Percentiles rank a stretch among this genome's conserved stretches.
phyloP scores from a whole-genome alignment of 2,329 filamentous ascomycete species.

The Zasmidium angulare region DNA sequence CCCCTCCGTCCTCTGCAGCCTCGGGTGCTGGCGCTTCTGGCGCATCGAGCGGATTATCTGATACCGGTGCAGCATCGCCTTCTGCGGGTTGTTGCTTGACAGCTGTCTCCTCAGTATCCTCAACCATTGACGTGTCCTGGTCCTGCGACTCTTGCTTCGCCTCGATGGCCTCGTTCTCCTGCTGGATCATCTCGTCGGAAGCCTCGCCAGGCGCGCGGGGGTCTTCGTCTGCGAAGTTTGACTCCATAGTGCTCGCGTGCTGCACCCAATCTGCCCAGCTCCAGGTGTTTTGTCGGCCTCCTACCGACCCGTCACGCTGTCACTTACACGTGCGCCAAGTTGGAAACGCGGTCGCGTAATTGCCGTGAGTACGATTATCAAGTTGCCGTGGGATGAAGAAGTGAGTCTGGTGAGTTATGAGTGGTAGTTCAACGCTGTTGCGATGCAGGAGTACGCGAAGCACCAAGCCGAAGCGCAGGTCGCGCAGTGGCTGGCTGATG shows the following conservation, averaged over 20 bases:
- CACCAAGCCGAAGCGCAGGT: not conserved
- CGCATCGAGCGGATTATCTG: constrained; percentile 41
- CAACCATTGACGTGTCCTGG: constrained; percentile 36
- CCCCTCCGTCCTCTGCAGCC: constrained; percentile 29
- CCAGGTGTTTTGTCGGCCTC: not conserved
- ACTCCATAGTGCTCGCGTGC: constrained; percentile 4
- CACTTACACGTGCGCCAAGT: not conserved
- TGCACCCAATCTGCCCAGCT: constrained; percentile 1
- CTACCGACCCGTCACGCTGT: not conserved
- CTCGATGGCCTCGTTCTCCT: constrained; percentile 36
- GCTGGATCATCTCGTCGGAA: constrained; percentile 37
- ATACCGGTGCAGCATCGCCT: constrained; percentile 26
- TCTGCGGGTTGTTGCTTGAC: constrained; percentile 21
- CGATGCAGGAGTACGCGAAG: not conserved
- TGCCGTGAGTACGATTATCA: not conserved
- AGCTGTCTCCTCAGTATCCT: constrained; percentile 26
- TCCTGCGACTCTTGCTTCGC: constrained; percentile 28
- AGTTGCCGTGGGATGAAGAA: not conserved
- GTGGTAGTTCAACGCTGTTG: not conserved
- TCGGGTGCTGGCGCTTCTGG: constrained; percentile 37
- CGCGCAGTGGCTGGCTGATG: not conserved
- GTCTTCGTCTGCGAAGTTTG: constrained; percentile 33
- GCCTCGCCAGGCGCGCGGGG: constrained; percentile 32
- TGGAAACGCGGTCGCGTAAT: not conserved
- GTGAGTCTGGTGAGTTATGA: not conserved